These are phyloP conservation scores for Przewalskia tangutica DNA, from an alignment of 257 asterid genomes.

Conservation along the genomic window DNA sequence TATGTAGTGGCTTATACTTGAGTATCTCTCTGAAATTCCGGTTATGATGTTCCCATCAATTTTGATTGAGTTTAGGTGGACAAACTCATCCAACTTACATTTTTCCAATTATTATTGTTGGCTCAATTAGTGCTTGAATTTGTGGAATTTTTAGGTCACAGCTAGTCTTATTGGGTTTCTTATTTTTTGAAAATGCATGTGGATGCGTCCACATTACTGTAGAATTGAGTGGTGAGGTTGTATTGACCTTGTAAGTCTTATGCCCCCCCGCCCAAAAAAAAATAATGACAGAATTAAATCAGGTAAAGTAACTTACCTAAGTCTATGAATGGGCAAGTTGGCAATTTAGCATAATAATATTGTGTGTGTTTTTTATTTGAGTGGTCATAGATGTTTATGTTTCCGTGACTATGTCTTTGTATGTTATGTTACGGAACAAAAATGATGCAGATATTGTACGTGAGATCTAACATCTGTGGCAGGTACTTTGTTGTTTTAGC, in stretches of 20 bases:
- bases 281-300: too few relatives aligned
- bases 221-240: background rate
- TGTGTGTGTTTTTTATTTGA: background rate
- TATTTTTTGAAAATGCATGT: background rate
- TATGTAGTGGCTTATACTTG: slow-evolving; percentile 3
- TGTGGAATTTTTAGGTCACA: background rate
- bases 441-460: background rate
- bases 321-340: background rate
- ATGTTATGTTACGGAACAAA: background rate
- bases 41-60: background rate
- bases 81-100: background rate
- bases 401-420: background rate
- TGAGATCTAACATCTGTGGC: background rate
- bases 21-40: background rate
- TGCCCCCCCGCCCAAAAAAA: too few relatives aligned
- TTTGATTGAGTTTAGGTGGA: background rate
- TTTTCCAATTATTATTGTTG: background rate
- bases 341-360: background rate
- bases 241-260: too few relatives aligned
- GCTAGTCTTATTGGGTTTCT: background rate
- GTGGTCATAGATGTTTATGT: background rate
- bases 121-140: background rate
- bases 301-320: too few relatives aligned
- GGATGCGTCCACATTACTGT: background rate
- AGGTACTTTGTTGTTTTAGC: background rate